A percentile compares a stretch with the other conserved stretches of the same genome.
Evolutionary conservation across 306 rosid genomes (phyloP).

Genomic region (Styphnolobium japonicum): DNA sequence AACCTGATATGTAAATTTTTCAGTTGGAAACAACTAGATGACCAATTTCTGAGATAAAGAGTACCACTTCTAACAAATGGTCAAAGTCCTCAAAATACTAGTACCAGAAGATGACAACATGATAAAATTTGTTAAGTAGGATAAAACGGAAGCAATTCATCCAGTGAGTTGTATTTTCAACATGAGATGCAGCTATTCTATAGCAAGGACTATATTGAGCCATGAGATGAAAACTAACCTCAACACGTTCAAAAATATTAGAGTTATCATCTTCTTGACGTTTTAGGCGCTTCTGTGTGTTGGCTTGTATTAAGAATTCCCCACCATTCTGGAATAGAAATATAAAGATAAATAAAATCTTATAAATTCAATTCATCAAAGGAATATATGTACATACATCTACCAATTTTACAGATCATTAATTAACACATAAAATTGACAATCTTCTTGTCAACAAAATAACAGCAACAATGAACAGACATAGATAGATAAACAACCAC

Average conservation of each 20-base stretch:
- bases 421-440: not conserved
- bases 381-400: not conserved
- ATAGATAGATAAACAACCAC: constrained; percentile 1
- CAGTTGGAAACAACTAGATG: constrained; percentile 9
- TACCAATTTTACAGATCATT: not conserved
- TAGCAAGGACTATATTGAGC: not conserved
- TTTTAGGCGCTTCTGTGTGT: constrained; percentile 79
- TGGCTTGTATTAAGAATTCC: constrained; percentile 89
- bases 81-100: constrained; percentile 8
- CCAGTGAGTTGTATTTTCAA: not conserved
- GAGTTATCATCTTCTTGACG: constrained; percentile 48
- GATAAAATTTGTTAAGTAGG: not conserved
- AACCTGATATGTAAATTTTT: constrained; percentile 48
- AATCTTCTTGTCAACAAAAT: not conserved
- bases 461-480: constrained; percentile 9
- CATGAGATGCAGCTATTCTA: constrained; percentile 4
- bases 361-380: not conserved
- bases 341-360: not conserved
- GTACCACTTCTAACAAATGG: not conserved
- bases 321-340: constrained; percentile 48
- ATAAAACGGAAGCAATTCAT: not conserved
- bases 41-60: constrained; percentile 3
- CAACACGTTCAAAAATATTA: constrained; percentile 55
- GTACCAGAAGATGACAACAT: not conserved
- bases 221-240: constrained; percentile 54